These are phyloP conservation scores for Neurospora sp. DNA, from an alignment of 2,329 filamentous ascomycete species.

Conservation along the genomic window DNA sequence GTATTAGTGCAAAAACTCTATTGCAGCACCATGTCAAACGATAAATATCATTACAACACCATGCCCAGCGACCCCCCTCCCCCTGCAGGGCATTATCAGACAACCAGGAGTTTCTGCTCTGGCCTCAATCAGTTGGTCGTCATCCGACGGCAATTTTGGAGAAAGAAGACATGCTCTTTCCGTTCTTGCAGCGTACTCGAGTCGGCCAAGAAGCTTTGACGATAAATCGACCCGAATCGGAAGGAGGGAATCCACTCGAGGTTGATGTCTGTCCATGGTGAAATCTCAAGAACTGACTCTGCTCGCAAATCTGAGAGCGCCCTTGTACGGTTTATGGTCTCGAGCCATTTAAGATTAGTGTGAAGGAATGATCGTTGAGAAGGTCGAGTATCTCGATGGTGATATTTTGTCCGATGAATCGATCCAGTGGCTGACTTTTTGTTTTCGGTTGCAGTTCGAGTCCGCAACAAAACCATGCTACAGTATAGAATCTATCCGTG, in stretches of 20 bases:
- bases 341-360: not conserved
- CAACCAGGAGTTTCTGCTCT: not conserved
- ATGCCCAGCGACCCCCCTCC: too few species aligned
- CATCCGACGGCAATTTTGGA: not conserved
- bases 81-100: not conserved
- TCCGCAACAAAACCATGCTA: not conserved
- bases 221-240: not conserved
- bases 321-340: not conserved
- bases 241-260: not conserved
- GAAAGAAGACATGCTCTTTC: not conserved
- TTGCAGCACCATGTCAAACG: too few species aligned
- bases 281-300: not conserved
- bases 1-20: too few species aligned
- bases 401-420: not conserved
- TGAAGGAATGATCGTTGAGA: not conserved
- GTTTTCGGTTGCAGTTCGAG: not conserved
- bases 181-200: not conserved
- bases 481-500: not conserved
- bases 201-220: not conserved
- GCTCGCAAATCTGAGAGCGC: not conserved
- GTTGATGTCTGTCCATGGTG: not conserved
- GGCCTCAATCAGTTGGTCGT: not conserved
- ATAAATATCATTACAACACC: too few species aligned
- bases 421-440: not conserved
- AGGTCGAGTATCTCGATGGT: not conserved